phyloP scores from a whole-genome alignment of 2,329 filamentous ascomycete genomes.

The Paraphaeosphaeria sporulosa region DNA sequence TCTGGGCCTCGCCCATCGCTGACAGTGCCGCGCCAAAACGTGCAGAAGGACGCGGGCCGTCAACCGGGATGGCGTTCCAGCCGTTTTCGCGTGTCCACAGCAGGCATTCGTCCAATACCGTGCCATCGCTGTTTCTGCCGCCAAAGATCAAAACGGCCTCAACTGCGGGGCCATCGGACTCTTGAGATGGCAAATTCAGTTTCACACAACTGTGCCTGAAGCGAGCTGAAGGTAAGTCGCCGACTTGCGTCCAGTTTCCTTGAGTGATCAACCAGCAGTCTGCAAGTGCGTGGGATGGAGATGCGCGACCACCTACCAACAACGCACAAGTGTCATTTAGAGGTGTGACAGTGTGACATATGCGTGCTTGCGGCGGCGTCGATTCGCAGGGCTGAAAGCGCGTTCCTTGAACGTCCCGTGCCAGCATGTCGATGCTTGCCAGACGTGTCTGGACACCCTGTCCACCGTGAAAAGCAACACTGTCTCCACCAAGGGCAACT shows the following conservation, averaged over 20 bases:
- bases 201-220: conserved; percentile 76
- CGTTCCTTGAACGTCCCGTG: conserved; percentile 34
- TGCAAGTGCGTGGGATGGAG: conserved; percentile 71
- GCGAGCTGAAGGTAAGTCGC: conserved; percentile 72
- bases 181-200: conserved; percentile 47
- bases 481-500: conserved; percentile 39
- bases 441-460: conserved; percentile 58
- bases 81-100: conserved; percentile 58
- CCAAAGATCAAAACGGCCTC: conserved; percentile 55
- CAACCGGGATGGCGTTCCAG: conserved; percentile 57
- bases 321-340: conserved; percentile 67
- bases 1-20: conserved; percentile 43
- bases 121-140: conserved; percentile 54
- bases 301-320: conserved; percentile 79
- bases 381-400: conserved; percentile 42
- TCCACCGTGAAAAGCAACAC: conserved; percentile 54
- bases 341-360: conserved; percentile 80
- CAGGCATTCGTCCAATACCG: conserved; percentile 52
- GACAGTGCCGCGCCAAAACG: conserved; percentile 67
- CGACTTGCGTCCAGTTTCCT: conserved; percentile 68
- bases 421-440: conserved; percentile 52
- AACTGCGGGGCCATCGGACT: conserved; percentile 52
- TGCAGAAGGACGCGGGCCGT: conserved; percentile 52
- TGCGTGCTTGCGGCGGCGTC: conserved; percentile 50
- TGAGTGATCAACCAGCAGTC: conserved; percentile 80